Evolutionary conservation across 768 basidiomycete species (phyloP).

Genomic region (Rhodotorula graminis): DNA sequence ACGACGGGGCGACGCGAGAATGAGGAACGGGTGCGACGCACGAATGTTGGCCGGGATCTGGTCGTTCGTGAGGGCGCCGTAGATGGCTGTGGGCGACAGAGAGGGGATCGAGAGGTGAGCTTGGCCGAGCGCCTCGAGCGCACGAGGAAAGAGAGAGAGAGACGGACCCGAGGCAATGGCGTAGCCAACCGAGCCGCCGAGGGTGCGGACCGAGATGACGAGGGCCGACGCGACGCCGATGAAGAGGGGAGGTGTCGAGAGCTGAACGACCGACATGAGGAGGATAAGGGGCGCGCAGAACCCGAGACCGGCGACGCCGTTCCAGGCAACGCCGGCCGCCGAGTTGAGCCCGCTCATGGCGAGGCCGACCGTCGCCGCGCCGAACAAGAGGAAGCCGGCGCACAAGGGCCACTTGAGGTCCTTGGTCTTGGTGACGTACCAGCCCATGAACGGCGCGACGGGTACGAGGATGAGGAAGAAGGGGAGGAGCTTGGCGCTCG

Average conservation of each 20-base stretch:
- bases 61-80: conserved; percentile 3
- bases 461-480: conserved; percentile 15
- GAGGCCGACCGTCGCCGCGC: background rate
- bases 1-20: background rate
- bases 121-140: no score
- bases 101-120: no score
- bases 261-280: conserved; percentile 12
- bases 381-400: conserved; percentile 11
- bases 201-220: conserved; percentile 2
- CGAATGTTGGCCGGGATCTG: conserved; percentile 5
- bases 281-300: conserved; percentile 22
- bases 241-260: conserved; percentile 20
- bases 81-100: background rate
- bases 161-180: background rate
- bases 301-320: conserved; percentile 14
- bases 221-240: conserved; percentile 16
- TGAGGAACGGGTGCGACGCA: background rate
- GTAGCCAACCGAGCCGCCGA: conserved; percentile 13
- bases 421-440: conserved; percentile 8
- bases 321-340: background rate
- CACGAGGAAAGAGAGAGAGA: background rate
- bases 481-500: conserved; percentile 14
- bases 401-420: conserved; percentile 23
- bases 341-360: conserved; percentile 1
- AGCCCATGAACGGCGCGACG: conserved; percentile 9